Evolutionary conservation across 306 rosid genomes (phyloP), one percentile per base, ranked within the genome.

Genomic region (Dalbergia cultrata): DNA sequence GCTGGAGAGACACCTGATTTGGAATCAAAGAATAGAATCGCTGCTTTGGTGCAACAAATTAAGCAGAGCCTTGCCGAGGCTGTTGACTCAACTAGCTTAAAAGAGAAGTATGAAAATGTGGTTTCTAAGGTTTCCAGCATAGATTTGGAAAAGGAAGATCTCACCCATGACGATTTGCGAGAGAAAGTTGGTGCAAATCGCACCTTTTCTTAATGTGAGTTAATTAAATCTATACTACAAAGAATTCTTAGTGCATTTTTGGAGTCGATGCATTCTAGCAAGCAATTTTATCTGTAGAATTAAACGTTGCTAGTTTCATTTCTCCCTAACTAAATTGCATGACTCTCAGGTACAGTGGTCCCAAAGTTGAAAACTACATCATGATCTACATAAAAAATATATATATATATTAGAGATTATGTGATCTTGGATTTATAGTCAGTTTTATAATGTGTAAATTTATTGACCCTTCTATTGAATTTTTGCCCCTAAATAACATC

Each of bases 131-230:
- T 90, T 85, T 79, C 88, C 59, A 68, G 86, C 78, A 81, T 71
- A 41, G 86, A 82, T 85, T 75, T 69, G 74, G 43, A 66, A 74
- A 76, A 6, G 11, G 85, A 78, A 71, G 81, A 74, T 72, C 75
- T 79, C 37, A 53, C 81, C 47, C 62, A 61, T 31, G 89, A 85
- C 1, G 79, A 87, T 13, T 70, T 79, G 56, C 84, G 82, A 80
- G 82, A 35, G 71, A 67, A 86, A 82, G 86, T 87, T 58, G 90
- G 85, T 72, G 81, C 85, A 68, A 91, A 90, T 70, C 79, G 61
- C 72, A 76, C 76, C 68, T 65, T 78, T 37, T 70, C 90, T 64
- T 91, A 78, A 87, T 82, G 98, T 91, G 88, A 95, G 97, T 92
- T 82, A 66, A 39, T 72, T 80, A 70, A 13, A 39, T 58, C 85